phyloP scores from a whole-genome alignment of 257 asterid genomes.

The Penstemon newberryi region DNA sequence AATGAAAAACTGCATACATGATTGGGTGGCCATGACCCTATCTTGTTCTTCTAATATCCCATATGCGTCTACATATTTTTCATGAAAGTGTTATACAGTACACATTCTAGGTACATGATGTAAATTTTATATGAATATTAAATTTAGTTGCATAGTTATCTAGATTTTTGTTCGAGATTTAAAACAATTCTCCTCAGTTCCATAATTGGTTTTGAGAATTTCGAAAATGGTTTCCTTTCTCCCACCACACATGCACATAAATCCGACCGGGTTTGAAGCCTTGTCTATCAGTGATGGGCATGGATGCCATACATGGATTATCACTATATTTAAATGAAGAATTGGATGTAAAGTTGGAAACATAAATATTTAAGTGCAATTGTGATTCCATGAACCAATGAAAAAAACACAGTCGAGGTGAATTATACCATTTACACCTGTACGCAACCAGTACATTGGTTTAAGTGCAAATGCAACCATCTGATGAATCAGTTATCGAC shows the following conservation, averaged over 20 bases:
- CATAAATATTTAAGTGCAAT: background rate
- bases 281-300: background rate
- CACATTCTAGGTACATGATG: conserved; percentile 7
- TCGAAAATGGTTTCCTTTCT: background rate
- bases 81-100: background rate
- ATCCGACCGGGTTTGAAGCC: background rate
- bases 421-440: background rate
- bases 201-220: background rate
- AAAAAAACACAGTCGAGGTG: background rate
- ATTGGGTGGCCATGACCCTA: conserved; percentile 3
- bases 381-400: background rate
- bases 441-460: conserved; percentile 1
- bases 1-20: background rate
- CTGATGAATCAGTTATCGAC: background rate
- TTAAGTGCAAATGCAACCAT: conserved; percentile 6
- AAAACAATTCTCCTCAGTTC: background rate
- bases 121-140: background rate
- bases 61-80: background rate
- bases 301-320: background rate
- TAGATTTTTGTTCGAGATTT: background rate
- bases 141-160: background rate
- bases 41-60: background rate
- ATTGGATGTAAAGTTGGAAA: conserved; percentile 6
- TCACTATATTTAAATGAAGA: background rate
- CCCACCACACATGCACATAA: too few relatives aligned